Base-by-base conservation (phyloP, 1,139 yeast species). In the Candida freyschussii region DNA sequence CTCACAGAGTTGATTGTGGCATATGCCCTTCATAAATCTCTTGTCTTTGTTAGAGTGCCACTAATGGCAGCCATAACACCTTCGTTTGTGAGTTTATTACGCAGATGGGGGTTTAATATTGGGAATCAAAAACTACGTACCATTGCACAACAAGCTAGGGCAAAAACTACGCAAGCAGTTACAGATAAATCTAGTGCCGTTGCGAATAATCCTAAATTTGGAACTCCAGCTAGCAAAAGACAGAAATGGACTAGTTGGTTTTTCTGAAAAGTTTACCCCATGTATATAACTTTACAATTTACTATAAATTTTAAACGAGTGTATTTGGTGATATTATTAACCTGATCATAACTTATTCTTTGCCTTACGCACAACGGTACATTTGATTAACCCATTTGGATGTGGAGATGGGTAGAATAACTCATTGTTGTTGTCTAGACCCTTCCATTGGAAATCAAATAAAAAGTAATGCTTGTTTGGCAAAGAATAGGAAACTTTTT, bases 41-140 rank as follows among this genome's bases (percentile, higher is more conserved):
- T 89, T 42, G 59, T 75, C 26, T 75, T 91, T 45, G 69, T 86
- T 26, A 72, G 99, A 45, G 63, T 91, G 7, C 98, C 99, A 10
- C 59, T 87, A 25, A 81, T 96, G 1, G 96, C 96, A 0, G 95
- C 96, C 6, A 72, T 89, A 13, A 87, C 97, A 0, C 99, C 98
- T 2, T 57, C 76, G 5, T 69, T 86, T 3, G 96, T 86, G 12
- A 67, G 60, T 36, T 53, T 64, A 22, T 67, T 89, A 44, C 73
- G 84, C 43, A 59, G 67, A 18, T 76, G 87, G 87, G 96, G 96
- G 1, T 84, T 84, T 61, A 76, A 80, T 38, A 72, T 86, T 36
- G 91, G 91, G 5, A 67, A 70, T 15, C 40, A 43, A 18, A 41
- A 40, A 19, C 23, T 45, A 23, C 23, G 34, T 5, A 39, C 48